phyloP scores from a whole-genome alignment of 345 rosid species.

The Carallia brachiata region DNA sequence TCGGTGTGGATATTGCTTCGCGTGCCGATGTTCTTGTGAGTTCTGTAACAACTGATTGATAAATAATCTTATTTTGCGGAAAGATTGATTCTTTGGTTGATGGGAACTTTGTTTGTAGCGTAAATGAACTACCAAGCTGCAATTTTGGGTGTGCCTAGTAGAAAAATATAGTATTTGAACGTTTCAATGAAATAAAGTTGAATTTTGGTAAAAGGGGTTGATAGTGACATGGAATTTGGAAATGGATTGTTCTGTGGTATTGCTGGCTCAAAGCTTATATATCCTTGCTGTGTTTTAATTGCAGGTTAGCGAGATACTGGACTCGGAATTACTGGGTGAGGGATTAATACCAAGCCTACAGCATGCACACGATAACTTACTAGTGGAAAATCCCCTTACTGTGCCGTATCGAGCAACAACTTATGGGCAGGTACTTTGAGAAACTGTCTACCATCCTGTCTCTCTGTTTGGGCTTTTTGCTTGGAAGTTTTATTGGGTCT shows the following conservation, averaged over 20 bases:
- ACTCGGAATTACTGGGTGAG: constrained; percentile 92
- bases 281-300: background rate
- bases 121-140: too few relatives aligned
- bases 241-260: background rate
- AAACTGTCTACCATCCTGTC: background rate
- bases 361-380: constrained; percentile 79
- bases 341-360: constrained; percentile 90
- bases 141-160: too few relatives aligned
- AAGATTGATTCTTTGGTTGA: background rate
- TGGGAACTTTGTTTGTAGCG: too few relatives aligned
- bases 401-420: constrained; percentile 80
- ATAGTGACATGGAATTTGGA: background rate
- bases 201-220: background rate
- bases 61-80: background rate
- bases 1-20: constrained; percentile 66
- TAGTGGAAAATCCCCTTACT: constrained; percentile 69
- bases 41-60: constrained; percentile 2
- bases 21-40: constrained; percentile 83
- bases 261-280: background rate
- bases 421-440: constrained; percentile 71
- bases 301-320: constrained; percentile 94
- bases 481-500: background rate
- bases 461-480: background rate
- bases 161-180: too few relatives aligned
- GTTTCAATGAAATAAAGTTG: too few relatives aligned